phyloP scores from a whole-genome alignment of 2,329 filamentous ascomycete genomes.

The Podosphaera xanthii region DNA sequence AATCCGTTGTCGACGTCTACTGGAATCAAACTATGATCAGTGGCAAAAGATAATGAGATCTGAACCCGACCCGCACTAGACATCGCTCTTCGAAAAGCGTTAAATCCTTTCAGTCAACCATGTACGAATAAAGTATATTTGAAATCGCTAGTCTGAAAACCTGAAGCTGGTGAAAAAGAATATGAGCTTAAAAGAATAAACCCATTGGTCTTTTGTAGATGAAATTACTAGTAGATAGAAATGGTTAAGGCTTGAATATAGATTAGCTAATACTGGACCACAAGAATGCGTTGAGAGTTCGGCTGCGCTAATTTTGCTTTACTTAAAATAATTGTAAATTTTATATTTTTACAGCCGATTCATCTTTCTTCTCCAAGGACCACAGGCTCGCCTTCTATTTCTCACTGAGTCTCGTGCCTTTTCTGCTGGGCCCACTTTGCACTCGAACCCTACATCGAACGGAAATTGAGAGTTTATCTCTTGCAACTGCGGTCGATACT shows the following conservation, averaged over 20 bases:
- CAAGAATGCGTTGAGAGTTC: constrained; percentile 1
- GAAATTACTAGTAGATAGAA: neutral
- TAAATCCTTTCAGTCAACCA: neutral
- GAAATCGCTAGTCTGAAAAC: neutral
- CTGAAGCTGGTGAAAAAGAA: neutral
- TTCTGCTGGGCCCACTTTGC: neutral
- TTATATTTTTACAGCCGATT: neutral
- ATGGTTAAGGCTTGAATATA: neutral
- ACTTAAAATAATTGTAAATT: constrained; percentile 2
- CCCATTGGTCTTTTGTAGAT: neutral
- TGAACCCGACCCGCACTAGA: neutral
- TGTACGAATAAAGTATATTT: neutral
- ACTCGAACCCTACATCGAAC: neutral
- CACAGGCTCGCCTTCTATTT: neutral
- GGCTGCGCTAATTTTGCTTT: constrained; percentile 3
- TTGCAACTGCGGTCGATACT: neutral
- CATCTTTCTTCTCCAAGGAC: neutral
- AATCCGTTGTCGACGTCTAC: neutral
- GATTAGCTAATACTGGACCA: constrained; percentile 2
- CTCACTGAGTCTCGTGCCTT: neutral
- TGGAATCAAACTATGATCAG: neutral
- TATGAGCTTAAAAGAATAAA: neutral
- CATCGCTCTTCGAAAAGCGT: neutral
- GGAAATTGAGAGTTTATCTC: neutral
- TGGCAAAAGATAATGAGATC: neutral